These are phyloP conservation scores for Eucalyptus sideroxylon DNA, from an alignment of 345 rosid genomes.

Conservation along the genomic window DNA sequence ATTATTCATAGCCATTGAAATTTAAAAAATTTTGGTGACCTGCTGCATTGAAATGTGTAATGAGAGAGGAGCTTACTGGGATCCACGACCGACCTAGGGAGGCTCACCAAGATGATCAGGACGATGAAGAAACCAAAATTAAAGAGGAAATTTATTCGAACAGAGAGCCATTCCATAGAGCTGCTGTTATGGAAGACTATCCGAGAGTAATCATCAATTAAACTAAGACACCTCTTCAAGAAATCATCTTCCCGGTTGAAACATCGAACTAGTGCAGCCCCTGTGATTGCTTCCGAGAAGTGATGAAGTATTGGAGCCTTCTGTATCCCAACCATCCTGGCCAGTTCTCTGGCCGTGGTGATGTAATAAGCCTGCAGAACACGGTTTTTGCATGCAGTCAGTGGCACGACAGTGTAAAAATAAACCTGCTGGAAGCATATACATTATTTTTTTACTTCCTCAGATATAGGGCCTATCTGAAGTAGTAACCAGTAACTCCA, in stretches of 20 bases:
- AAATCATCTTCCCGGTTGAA: constrained; percentile 63
- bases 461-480: background rate
- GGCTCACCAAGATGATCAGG: constrained; percentile 54
- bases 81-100: constrained; percentile 52
- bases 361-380: constrained; percentile 63
- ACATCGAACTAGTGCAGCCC: constrained; percentile 66
- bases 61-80: constrained; percentile 43
- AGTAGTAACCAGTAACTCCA: background rate
- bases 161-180: constrained; percentile 82
- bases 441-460: background rate
- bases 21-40: background rate
- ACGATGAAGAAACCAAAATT: constrained; percentile 70
- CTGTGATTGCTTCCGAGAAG: constrained; percentile 66
- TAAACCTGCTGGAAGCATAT: background rate
- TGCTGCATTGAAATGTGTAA: background rate
- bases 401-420: background rate
- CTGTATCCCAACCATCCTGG: constrained; percentile 70
- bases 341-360: constrained; percentile 77
- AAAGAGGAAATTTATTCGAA: constrained; percentile 74
- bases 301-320: constrained; percentile 81
- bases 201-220: constrained; percentile 53
- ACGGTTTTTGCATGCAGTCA: background rate
- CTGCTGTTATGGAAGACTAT: constrained; percentile 55
- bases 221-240: constrained; percentile 21
- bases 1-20: background rate